These are phyloP conservation scores for Phytopythium litorale DNA, from an alignment of 352 stramenopile genomes.

Conservation along the genomic window DNA sequence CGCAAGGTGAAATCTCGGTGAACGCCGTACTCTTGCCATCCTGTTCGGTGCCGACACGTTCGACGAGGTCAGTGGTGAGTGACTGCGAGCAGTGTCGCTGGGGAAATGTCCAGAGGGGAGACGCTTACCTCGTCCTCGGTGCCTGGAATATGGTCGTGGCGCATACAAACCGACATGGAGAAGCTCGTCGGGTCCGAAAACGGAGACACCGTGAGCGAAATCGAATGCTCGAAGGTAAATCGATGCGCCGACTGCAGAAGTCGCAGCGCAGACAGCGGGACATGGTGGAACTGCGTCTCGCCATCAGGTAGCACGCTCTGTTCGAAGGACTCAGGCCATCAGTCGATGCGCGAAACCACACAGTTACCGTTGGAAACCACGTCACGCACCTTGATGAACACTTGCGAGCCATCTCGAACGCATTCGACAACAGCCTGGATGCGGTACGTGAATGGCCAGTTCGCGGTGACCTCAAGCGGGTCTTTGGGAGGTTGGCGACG, in stretches of 20 bases:
- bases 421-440: slow-evolving; percentile 24
- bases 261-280: slow-evolving; percentile 21
- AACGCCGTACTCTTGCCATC: slow-evolving; percentile 17
- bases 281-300: slow-evolving; percentile 27
- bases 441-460: slow-evolving; percentile 42
- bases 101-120: not conserved
- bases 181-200: slow-evolving; percentile 60
- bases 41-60: not conserved
- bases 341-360: not conserved
- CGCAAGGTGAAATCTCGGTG: slow-evolving; percentile 32
- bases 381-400: slow-evolving; percentile 33
- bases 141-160: slow-evolving; percentile 24
- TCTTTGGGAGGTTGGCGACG: slow-evolving; percentile 13
- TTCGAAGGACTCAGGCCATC: not conserved
- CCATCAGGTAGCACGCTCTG: slow-evolving; percentile 40
- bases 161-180: slow-evolving; percentile 30
- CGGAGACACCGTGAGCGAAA: slow-evolving; percentile 34
- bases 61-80: not conserved
- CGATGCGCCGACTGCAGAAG: slow-evolving; percentile 10
- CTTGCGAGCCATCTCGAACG: slow-evolving; percentile 24
- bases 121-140: slow-evolving; percentile 17
- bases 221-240: slow-evolving; percentile 26
- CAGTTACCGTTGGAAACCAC: not conserved
- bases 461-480: slow-evolving; percentile 39
- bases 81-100: too few species aligned